Evolutionary conservation across 805 yeast species (phyloP), one percentile per base, ranked within the genome.

Genomic region (Sugiyamaella marilandica): DNA sequence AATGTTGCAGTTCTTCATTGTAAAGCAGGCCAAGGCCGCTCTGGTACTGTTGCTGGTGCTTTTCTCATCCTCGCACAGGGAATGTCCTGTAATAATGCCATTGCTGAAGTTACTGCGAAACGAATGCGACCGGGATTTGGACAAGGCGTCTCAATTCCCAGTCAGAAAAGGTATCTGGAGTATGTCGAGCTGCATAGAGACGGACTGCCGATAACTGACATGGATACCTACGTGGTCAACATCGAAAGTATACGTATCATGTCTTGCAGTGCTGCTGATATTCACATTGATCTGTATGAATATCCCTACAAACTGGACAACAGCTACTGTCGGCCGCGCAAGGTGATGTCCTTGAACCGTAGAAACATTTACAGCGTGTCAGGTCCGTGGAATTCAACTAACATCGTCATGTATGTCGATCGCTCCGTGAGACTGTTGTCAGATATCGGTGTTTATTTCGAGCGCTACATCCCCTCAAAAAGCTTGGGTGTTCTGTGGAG

Each of bases 1-100:
- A 74, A 77, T 51, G 82, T 85, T 2, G 90, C 87, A 0, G 75
- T 87, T 0, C 66, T 92, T 7, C 97, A 92, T 65, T 92, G 98
- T 65, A 83, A 85, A 62, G 87, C 87, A 58, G 98, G 98, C 0
- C 90, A 89, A 67, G 98, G 98, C 0, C 72, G 98, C 26, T 84
- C 96, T 0, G 97, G 98, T 0, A 76, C 90, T 1, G 68, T 88
- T 1, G 78, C 79, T 5, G 80, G 87, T 55, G 87, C 90, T 0
- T 85, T 81, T 62, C 66, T 91, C 56, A 83, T 90, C 79, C 74
- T 73, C 49, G 64, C 68, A 48, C 65, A 66, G 33, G 69, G 69
- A 1, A 51, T 73, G 50, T 55, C 74, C 0, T 70, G 76, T 11
- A 66, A 70, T 1, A 74, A 71, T 16, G 87, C 90, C 1, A 72